Percentiles rank a stretch among this genome's conserved stretches.
phyloP scores from a whole-genome alignment of 208 protist species.

The Leishmania braziliensis region DNA sequence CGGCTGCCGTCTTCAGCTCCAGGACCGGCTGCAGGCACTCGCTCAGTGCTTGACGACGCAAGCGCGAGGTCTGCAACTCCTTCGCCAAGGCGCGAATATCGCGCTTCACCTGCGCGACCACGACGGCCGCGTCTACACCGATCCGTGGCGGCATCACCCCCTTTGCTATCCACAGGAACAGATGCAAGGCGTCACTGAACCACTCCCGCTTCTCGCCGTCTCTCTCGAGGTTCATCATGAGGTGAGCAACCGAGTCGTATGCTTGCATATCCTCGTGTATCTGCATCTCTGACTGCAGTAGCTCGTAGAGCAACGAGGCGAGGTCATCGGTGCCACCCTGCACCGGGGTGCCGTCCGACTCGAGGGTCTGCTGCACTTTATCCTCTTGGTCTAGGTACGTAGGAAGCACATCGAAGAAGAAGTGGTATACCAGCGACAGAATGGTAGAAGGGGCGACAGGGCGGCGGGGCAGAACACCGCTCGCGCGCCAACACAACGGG shows the following conservation, averaged over 20 bases:
- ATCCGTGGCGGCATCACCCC: constrained; percentile 68
- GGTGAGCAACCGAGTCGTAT: constrained; percentile 50
- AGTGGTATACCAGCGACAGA: constrained; percentile 57
- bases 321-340: constrained; percentile 4
- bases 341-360: not conserved
- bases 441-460: constrained; percentile 34
- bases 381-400: constrained; percentile 44
- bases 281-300: constrained; percentile 27
- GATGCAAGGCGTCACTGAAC: constrained; percentile 45
- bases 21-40: constrained; percentile 72
- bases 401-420: constrained; percentile 69
- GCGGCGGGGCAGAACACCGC: constrained; percentile 54
- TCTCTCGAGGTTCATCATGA: constrained; percentile 69
- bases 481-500: constrained; percentile 52
- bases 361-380: not conserved
- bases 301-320: constrained; percentile 15
- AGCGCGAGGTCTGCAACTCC: constrained; percentile 62
- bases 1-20: constrained; percentile 56
- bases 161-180: constrained; percentile 50
- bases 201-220: constrained; percentile 37
- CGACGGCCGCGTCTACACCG: constrained; percentile 65
- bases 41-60: constrained; percentile 61
- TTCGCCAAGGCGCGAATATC: constrained; percentile 62
- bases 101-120: constrained; percentile 60
- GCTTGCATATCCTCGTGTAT: constrained; percentile 14